Evolutionary conservation across 306 rosid species (phyloP), one percentile per base, ranked within the genome.

Genomic region (Alnus rubra): DNA sequence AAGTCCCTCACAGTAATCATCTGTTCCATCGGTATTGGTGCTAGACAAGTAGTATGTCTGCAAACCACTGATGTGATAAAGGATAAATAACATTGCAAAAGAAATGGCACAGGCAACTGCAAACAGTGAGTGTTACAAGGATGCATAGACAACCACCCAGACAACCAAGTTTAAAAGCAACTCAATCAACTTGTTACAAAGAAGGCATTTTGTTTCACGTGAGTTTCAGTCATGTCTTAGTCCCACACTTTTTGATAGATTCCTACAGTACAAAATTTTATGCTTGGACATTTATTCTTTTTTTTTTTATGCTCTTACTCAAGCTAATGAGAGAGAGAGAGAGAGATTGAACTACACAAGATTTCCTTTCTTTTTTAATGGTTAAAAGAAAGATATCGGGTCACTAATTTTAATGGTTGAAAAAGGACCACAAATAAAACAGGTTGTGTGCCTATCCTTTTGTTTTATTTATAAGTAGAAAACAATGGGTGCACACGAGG

Each of bases 41-140:
- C 90, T 91, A 53, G 97, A 92, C 68, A 94, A 86, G 86, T 94
- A 94, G 84, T 89, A 87, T 56, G 90, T 88, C 93, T 92, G 94
- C 87, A 87, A 84, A 74, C 97, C 97, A 78, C 98, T 94, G 74
- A 78, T 67, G 76, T 47, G 69, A 69, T 12, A 71, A 81, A 73
- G 77, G 58, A 68, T 79, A 74, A 72, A 83, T 84, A 69, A 87
- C 45, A 82, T 76, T 13, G 60, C 63, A 72, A 60, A 16, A 78
- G 55, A 59, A 50, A 23, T 65, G 6, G 37, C 73, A 73, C 18
- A 54, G 56, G 73, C 48, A 78, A 71, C 42, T 18, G 69, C 74
- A 71, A 54, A 47, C n/a, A 58, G 52, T 52, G 59, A 28, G 75
- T 72, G 37, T 50, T 50, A 69, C 80, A 64, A 71, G 71, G 75